Base-by-base conservation (phyloP, 2,329 filamentous ascomycete genomes). In the Ascochyta rabiei region DNA sequence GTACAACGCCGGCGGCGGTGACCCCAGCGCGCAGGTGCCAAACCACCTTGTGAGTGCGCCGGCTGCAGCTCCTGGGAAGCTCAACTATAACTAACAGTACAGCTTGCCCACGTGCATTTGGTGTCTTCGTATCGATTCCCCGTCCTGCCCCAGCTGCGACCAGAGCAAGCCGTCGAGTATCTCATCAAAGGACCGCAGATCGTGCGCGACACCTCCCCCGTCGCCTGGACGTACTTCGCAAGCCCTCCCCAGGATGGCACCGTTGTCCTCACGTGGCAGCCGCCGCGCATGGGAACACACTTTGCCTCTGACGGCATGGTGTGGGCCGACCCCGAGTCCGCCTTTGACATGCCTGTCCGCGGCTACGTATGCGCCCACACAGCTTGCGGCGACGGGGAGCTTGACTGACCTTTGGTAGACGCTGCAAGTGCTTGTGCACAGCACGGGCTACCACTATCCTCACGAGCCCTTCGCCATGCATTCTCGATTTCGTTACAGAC, bases 171-270 rank as follows among this genome's bases (percentile, higher is more conserved):
- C 23, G 88, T 91, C 57, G 88, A 90, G 69, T 93, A 91, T 82
- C 84, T 98, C 57, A 82, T 93, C 70, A 86, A 87, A 68, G 93
- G 92, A 34, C 91, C 93, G 8, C 89, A 90, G 70, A 89, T 96
- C 59, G 89, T 93, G 64, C 90, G 91, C 75, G 89, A 96, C 70
- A 82, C 87, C 61, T 88, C 92, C 43, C 86, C 93, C 2, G 93
- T 99, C 82, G 90, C 89, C 77, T 99, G 93, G 93, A 93, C 89
- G 40, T 96, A 93, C 74, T 85, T 98, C 52, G 87, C 95, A 66
- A 84, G 86, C 48, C 93, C 93, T 10, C 83, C 75, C 15, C 65
- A 83, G 47, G 91, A 96, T 75, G 92, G 92, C 51, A 89, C 88
- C 8, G 84, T 96, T 39, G 85, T 95, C 71, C 81, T 98, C 60